These are phyloP conservation scores for Daldinia bambusicola DNA, from an alignment of 495 filamentous ascomycete species.

Conservation along the genomic window DNA sequence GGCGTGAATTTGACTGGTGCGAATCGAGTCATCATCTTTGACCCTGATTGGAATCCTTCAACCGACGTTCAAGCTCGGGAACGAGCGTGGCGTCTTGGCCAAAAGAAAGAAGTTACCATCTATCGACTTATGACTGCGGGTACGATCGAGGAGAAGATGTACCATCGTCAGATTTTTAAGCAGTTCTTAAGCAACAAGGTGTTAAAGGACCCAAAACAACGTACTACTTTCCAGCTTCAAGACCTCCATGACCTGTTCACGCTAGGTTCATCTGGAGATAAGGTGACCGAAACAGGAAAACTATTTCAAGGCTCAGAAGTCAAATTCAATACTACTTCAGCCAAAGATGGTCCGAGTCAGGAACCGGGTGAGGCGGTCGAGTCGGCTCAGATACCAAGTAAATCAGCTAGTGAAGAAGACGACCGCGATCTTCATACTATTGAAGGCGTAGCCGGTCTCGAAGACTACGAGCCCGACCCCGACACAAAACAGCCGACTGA, in stretches of 20 bases:
- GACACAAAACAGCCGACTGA: conserved; percentile 50
- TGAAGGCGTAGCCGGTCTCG: conserved; percentile 53
- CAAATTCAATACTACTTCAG: conserved; percentile 60
- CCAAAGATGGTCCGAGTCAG: conserved; percentile 50
- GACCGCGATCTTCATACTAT: conserved; percentile 48
- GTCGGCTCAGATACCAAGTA: conserved; percentile 32
- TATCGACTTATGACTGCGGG: conserved; percentile 97
- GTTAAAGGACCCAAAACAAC: conserved; percentile 88
- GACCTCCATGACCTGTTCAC: conserved; percentile 93
- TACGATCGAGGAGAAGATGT: conserved; percentile 99
- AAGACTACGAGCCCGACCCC: conserved; percentile 51
- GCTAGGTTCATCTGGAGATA: conserved; percentile 73
- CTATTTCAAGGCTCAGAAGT: conserved; percentile 88
- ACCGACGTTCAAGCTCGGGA: conserved; percentile 96
- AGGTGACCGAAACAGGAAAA: conserved; percentile 80
- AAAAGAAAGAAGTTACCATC: conserved; percentile 92
- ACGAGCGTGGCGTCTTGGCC: conserved; percentile 92
- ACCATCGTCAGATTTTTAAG: conserved; percentile 97
- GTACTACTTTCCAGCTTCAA: conserved; percentile 82
- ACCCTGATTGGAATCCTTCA: conserved; percentile 97
- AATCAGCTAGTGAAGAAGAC: conserved; percentile 49
- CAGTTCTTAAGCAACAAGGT: conserved; percentile 96
- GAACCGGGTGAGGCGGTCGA: conserved; percentile 16
- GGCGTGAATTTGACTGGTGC: conserved; percentile 95
- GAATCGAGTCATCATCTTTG: conserved; percentile 95